Evolutionary conservation across 176 grass and related monocot genomes (phyloP).

Genomic region (Stipa capillata): DNA sequence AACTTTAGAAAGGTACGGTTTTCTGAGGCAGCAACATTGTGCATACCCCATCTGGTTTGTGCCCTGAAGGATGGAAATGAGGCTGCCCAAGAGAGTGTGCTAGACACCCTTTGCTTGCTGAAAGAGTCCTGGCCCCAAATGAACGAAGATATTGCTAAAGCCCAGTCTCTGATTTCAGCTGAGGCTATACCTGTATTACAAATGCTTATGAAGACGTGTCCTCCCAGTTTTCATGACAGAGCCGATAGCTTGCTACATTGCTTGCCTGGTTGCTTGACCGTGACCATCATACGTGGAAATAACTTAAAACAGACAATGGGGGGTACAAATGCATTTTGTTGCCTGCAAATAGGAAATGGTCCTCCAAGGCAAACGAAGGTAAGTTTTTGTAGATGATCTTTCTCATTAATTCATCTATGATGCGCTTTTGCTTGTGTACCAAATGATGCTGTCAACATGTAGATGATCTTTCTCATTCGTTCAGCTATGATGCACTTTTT

Average conservation of each 20-base stretch:
- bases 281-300: conserved; percentile 88
- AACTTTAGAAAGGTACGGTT: conserved; percentile 89
- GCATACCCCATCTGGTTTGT: conserved; percentile 83
- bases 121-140: conserved; percentile 95
- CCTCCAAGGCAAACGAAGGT: conserved; percentile 92
- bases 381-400: background rate
- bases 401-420: background rate
- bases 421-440: background rate
- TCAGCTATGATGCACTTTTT: background rate
- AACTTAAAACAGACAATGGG: conserved; percentile 97
- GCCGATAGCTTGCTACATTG: conserved; percentile 83
- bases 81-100: conserved; percentile 75
- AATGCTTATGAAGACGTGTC: conserved; percentile 87
- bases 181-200: conserved; percentile 88
- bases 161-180: conserved; percentile 84
- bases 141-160: conserved; percentile 91
- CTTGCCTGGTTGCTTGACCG: conserved; percentile 88
- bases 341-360: conserved; percentile 91
- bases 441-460: background rate
- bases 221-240: conserved; percentile 91
- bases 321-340: conserved; percentile 92
- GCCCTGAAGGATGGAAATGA: conserved; percentile 77
- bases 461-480: too few relatives aligned
- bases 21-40: conserved; percentile 92
- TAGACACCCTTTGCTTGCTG: conserved; percentile 81